A percentile compares a stretch with the other conserved stretches of the same genome.
phyloP scores from a whole-genome alignment of 2,329 filamentous ascomycete genomes.

The Xylaria sp. region DNA sequence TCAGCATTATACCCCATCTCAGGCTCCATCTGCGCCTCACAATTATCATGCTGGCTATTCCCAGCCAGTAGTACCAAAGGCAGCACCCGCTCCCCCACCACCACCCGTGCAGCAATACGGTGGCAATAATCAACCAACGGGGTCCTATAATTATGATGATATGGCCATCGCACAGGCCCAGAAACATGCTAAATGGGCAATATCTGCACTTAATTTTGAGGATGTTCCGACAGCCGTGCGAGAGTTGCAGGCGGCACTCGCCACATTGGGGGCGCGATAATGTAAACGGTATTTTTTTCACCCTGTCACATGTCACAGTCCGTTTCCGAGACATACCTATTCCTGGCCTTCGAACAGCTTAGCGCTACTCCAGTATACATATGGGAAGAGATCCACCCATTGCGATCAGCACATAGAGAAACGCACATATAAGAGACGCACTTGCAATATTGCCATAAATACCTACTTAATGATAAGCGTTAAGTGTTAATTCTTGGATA shows the following conservation, averaged over 20 bases:
- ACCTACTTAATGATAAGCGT: conserved; percentile 12
- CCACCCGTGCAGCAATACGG: conserved; percentile 42
- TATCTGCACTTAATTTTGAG: conserved; percentile 96
- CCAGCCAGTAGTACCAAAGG: conserved; percentile 41
- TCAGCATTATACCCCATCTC: conserved; percentile 40
- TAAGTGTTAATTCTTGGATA: neutral
- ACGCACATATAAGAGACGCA: conserved; percentile 1
- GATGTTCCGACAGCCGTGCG: conserved; percentile 90
- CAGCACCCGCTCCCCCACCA: conserved; percentile 32
- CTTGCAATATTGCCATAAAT: neutral
- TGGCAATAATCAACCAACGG: conserved; percentile 39
- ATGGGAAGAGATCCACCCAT: neutral
- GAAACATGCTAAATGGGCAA: conserved; percentile 97
- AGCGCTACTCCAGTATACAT: too few relatives aligned
- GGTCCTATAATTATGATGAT: conserved; percentile 70
- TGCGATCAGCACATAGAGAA: neutral
- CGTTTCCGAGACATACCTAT: neutral
- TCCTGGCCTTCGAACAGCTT: neutral
- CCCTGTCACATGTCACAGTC: neutral
- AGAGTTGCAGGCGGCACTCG: conserved; percentile 81
- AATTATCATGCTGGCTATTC: conserved; percentile 40
- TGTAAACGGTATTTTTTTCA: neutral
- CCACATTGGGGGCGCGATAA: conserved; percentile 72
- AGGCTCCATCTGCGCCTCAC: conserved; percentile 42
- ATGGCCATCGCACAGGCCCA: conserved; percentile 80